Percentiles rank a stretch among this genome's conserved stretches.
These are phyloP conservation scores for Ceriops decandra DNA, from an alignment of 345 rosid species.

Conservation along the genomic window DNA sequence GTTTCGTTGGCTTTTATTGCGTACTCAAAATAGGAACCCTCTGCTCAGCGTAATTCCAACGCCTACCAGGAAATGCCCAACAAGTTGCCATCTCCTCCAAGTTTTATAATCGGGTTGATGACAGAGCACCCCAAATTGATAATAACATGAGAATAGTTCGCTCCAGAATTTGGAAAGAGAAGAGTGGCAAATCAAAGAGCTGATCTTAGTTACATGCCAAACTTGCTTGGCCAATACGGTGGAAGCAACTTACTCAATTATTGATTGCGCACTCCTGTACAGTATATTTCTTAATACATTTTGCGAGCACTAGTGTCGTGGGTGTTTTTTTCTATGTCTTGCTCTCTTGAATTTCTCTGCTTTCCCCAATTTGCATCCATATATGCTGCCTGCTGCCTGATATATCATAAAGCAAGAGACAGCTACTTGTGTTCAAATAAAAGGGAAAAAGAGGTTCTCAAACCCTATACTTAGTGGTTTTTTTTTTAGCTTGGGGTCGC, in stretches of 20 bases:
- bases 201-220: neutral
- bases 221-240: neutral
- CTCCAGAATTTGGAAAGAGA: neutral
- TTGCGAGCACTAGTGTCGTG: constrained; percentile 14
- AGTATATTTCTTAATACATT: neutral
- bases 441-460: too few species aligned
- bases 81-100: constrained; percentile 22
- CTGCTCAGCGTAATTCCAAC: neutral
- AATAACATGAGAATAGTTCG: neutral
- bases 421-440: neutral
- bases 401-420: neutral
- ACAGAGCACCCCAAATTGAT: constrained; percentile 4
- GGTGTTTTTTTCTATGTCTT: constrained; percentile 25
- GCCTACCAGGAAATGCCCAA: constrained; percentile 10
- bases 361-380: neutral
- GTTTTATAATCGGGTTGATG: constrained; percentile 4
- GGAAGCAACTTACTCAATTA: neutral
- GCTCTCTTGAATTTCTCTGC: constrained; percentile 14
- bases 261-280: neutral
- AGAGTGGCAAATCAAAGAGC: neutral
- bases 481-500: neutral
- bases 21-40: neutral
- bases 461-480: neutral
- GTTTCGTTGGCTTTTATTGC: neutral
- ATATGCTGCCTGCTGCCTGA: neutral